Base-by-base conservation (phyloP, 805 yeast species). In the Grigorovia jiainica region DNA sequence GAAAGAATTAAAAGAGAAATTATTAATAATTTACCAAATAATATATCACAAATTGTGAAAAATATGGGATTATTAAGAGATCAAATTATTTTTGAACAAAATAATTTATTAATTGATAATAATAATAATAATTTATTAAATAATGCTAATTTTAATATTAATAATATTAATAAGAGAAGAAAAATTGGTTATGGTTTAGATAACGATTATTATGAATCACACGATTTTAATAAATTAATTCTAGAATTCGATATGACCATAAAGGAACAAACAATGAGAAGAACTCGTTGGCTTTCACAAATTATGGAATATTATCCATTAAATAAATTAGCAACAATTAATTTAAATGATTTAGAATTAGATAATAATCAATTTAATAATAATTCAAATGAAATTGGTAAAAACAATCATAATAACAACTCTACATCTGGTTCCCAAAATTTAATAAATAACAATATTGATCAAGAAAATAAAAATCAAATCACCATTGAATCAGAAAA, bases 221-320 rank as follows among this genome's bases (percentile, higher is more conserved):
- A 71, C 30, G 68, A 68, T 38, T 68, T 86, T 45, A 86, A 86
- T 60, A 55, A 69, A 23, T 69, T 85, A 35, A 77, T 82, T 5
- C 64, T 71, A 18, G 87, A 81, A 49, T 75, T 76, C 49, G 67
- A 70, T 43, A 72, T 71, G 72, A 65, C 73, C 7, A 71, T 66
- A 43, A 70, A 72, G 41, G 72, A 75, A 41, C 66, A 67, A 47
- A 76, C 72, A 46, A 55, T 68, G 29, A 78, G 78, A 53, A 69
- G 92, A 51, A 70, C 86, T 21, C 71, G 94, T 53, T 90, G 95
- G 94, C 65, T 89, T 41, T 75, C 87, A 2, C 97, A 89, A 55
- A 75, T 87, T 40, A 90, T 90, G 40, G 97, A 89, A 53, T 89
- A 90, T 59, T 89, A 76, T 54, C 97, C 97, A 3, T 66, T 89